A percentile compares a stretch with the other conserved stretches of the same genome.
Conservation (phyloP, 108 stramenopile species). For the Thalassiosira profunda region DNA sequence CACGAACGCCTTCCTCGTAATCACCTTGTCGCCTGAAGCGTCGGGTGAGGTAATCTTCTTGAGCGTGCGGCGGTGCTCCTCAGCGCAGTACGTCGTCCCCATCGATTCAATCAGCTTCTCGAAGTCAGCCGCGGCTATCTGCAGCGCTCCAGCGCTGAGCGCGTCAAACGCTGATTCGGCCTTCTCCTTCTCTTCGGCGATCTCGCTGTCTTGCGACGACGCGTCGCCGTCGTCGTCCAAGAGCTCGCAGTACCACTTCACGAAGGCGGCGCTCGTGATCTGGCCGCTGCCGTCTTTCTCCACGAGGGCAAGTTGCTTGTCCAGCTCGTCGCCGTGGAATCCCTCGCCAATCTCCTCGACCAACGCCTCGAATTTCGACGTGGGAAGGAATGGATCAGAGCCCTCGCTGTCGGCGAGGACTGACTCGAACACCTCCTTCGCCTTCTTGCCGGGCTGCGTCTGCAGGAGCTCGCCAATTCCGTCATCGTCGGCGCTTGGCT, state of each 20-base stretch:
- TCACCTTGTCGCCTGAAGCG: slow-evolving; percentile 19
- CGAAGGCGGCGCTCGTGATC: slow-evolving; percentile 56
- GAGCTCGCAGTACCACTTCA: slow-evolving; percentile 72
- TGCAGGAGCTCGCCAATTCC: too few species aligned
- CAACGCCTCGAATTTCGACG: slow-evolving; percentile 61
- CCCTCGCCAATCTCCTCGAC: slow-evolving; percentile 84
- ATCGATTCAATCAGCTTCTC: slow-evolving; percentile 73
- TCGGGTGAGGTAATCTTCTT: slow-evolving; percentile 51
- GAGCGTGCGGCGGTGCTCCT: slow-evolving; percentile 73
- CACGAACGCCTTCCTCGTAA: slow-evolving; percentile 65
- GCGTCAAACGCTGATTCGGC: slow-evolving; percentile 56
- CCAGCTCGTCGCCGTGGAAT: slow-evolving; percentile 85
- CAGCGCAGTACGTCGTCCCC: slow-evolving; percentile 92
- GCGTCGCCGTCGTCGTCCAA: slow-evolving; percentile 48
- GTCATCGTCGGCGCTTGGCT: too few species aligned
- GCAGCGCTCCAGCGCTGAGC: slow-evolving; percentile 19
- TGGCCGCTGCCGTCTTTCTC: slow-evolving; percentile 55
- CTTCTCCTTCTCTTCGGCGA: slow-evolving; percentile 66
- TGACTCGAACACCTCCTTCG: slow-evolving; percentile 51
- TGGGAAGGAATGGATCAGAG: slow-evolving; percentile 34
- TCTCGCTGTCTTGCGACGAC: slow-evolving; percentile 59
- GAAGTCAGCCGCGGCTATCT: slow-evolving; percentile 61
- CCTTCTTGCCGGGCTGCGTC: slow-evolving; percentile 28
- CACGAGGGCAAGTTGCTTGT: slow-evolving; percentile 63
- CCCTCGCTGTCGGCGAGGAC: slow-evolving; percentile 51